Evolutionary conservation across 2,329 filamentous ascomycete genomes (phyloP), one percentile per base, ranked within the genome.

Genomic region (Phaeomoniella chlamydospora): DNA sequence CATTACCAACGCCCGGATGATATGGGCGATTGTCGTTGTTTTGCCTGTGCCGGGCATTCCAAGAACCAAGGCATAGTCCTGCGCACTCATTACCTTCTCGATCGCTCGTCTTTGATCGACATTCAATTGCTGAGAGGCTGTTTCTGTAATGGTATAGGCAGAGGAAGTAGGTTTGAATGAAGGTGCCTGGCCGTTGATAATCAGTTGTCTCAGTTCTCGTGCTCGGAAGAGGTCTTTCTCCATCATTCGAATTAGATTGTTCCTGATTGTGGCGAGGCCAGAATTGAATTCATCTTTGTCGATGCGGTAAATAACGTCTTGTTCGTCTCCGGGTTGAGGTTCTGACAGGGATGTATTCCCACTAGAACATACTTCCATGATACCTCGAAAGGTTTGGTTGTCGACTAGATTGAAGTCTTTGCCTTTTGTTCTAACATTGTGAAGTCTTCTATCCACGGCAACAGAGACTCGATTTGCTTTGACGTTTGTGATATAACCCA

Each of bases 221-320:
- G 83, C 76, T 33, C 78, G 78, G 46, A 75, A 78, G 2, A 79
- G 65, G 31, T 75, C 74, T 45, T 86, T 76, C 29, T 83, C 74
- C 87, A 98, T 96, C 48, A 94, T 73, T 45, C 87, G 83, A 18
- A 96, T 74, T 1, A 98, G 70, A 47, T 96, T 98, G 58, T 94
- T 94, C 36, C 90, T 77, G 32, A 94, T 83, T 18, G 81, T 80
- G 3, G 90, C 86, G 84, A 98, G 93, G 39, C 90, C 90, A 49
- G 93, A 96, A 58, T 85, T 93, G 57, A 98, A 98, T 52, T 98
- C 90, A 49, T 98, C 90, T 54, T 94, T 94, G 58, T 98, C 90
- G 3, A 98, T 65, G 15, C 90, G 80, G 49, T 94, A 98, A 29
- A 70, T 57, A 4, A 68, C 64, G 38, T 72, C 61, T 22, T 70